Evolutionary conservation across 148 eudicot genomes (phyloP), one percentile per base, ranked within the genome.

Genomic region (Suaeda aralocaspica): DNA sequence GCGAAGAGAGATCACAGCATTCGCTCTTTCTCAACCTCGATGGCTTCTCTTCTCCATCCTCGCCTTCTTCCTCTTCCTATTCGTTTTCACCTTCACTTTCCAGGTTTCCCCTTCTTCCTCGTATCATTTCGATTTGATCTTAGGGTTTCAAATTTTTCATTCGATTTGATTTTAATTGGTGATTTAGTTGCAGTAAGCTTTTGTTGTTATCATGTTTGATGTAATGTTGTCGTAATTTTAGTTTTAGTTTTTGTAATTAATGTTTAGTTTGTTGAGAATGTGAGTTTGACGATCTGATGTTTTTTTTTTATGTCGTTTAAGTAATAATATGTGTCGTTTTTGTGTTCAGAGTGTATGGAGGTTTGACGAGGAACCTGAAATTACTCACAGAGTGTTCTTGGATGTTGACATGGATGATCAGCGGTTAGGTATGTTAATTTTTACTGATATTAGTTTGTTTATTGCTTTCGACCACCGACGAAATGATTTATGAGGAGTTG

Each of bases 331-430:
- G n/a, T 13, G 15, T 50, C 25, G 28, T 46, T 41, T 52, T 75
- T 49, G 30, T 59, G 60, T 15, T 59, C 81, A 91, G 96, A 79
- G 72, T 28, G 74, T 78, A 34, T 83, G 82, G 70, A 60, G 66
- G 70, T 79, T 71, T 76, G 86, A 85, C 59, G 87, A 72, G 70
- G 87, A 78, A 44, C 75, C 88, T 70, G 91, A 86, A 74, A 86
- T 89, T 66, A 94, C 99, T 63, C 87, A 91, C 71, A 83, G 90
- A 72, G 96, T 94, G 50, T 94, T 81, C 80, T 78, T 94, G 78
- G 99, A 94, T 79, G 92, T 91, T 58, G 97, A 94, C 79, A 89
- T 94, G 80, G 97, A 94, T 76, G 88, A 87, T 72, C 99, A 94
- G 55, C 92, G 87, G 21, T 65, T 83, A 81, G 99, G 99, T 91